These are phyloP conservation scores for Boletus coccyginus DNA, from an alignment of 768 basidiomycete genomes.

Conservation along the genomic window DNA sequence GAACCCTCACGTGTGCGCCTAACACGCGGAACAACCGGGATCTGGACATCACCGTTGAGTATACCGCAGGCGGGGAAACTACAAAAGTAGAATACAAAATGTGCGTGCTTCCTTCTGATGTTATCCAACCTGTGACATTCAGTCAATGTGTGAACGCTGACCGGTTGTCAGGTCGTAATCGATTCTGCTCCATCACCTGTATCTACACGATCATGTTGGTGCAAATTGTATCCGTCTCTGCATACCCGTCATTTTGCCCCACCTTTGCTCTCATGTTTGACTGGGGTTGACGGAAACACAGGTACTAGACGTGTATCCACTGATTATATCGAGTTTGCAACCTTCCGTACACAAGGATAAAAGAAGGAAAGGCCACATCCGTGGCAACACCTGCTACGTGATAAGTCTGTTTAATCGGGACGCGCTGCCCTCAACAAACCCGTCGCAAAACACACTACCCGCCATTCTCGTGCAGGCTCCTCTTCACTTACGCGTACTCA, in stretches of 20 bases:
- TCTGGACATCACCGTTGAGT: conserved; percentile 83
- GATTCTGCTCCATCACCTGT: conserved; percentile 1
- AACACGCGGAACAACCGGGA: conserved; percentile 94
- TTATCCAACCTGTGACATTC: conserved; percentile 10
- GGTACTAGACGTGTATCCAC: conserved; percentile 26
- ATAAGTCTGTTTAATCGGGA: too few relatives aligned
- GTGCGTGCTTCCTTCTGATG: conserved; percentile 52
- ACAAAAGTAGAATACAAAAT: conserved; percentile 72
- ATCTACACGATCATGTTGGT: conserved; percentile 2
- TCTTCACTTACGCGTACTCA: too few relatives aligned
- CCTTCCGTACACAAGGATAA: neutral
- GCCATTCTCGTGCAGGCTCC: too few relatives aligned
- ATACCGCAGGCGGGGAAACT: conserved; percentile 43
- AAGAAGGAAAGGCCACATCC: too few relatives aligned
- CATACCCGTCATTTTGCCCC: conserved; percentile 2
- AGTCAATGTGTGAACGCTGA: conserved; percentile 45
- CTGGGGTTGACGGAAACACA: conserved; percentile 15
- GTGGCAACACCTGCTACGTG: too few relatives aligned
- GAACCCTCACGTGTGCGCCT: conserved; percentile 75
- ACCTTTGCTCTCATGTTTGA: neutral
- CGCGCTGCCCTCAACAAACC: too few relatives aligned
- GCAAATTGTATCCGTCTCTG: conserved; percentile 11
- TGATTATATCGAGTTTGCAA: conserved; percentile 4
- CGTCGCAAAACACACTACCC: too few relatives aligned
- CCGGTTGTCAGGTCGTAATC: conserved; percentile 73